These are phyloP conservation scores for Warburgia ugandensis DNA, from an alignment of 164 flowering plant genomes.

Conservation along the genomic window DNA sequence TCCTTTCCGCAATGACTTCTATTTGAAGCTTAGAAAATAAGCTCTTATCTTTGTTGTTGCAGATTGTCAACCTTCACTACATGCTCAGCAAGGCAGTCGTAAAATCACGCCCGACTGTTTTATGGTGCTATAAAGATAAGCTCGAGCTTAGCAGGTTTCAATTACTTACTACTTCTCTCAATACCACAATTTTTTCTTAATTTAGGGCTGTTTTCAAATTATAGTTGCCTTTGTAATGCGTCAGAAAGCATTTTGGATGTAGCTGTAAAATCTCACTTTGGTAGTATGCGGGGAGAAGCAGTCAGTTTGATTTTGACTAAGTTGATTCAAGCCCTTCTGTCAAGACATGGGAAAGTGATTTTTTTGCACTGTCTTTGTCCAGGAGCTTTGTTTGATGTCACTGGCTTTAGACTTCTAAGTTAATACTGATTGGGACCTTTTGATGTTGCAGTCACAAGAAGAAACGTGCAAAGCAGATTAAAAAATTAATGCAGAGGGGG, in stretches of 20 bases:
- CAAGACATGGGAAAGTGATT: background rate
- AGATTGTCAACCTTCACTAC: conserved; percentile 85
- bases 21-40: background rate
- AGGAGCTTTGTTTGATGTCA: background rate
- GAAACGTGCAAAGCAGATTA: conserved; percentile 74
- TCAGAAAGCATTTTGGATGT: background rate
- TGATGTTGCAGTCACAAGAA: conserved; percentile 60
- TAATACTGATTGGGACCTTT: background rate
- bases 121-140: conserved; percentile 93
- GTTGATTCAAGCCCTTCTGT: background rate
- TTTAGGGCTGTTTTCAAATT: background rate
- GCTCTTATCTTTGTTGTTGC: conserved; percentile 9
- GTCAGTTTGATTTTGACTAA: background rate
- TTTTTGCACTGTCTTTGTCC: background rate
- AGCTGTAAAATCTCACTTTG: background rate
- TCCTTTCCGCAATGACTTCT: background rate
- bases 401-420: background rate
- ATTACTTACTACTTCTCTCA: background rate
- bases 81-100: conserved; percentile 56
- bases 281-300: background rate
- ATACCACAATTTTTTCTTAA: background rate
- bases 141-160: conserved; percentile 83
- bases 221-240: background rate
- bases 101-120: conserved; percentile 55
- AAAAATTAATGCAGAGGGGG: conserved; percentile 62